phyloP scores from a whole-genome alignment of 106 monocot genomes.

The Dendrobium nobile region DNA sequence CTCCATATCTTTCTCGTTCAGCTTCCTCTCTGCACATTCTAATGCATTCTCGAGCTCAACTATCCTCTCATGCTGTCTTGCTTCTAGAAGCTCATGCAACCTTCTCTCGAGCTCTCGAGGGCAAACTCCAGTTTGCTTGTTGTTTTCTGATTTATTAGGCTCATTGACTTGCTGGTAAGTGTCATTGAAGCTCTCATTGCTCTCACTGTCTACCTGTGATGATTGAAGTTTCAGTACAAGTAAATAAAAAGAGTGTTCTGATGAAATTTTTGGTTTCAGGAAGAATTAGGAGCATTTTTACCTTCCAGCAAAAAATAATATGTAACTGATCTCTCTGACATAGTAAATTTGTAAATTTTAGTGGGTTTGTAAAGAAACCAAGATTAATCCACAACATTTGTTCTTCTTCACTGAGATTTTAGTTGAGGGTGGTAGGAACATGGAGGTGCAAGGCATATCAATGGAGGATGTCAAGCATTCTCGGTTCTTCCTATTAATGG shows the following conservation, averaged over 20 bases:
- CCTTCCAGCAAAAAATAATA: too few relatives aligned
- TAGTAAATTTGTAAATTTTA: too few relatives aligned
- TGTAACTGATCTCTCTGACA: too few relatives aligned
- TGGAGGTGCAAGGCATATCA: not conserved
- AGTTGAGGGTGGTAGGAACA: not conserved
- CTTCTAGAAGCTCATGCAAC: slow-evolving; percentile 62
- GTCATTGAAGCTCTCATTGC: slow-evolving; percentile 19
- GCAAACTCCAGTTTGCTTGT: slow-evolving; percentile 23
- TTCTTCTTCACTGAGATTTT: not conserved
- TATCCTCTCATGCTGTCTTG: slow-evolving; percentile 59
- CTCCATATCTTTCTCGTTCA: slow-evolving; percentile 63
- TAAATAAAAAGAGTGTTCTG: not conserved
- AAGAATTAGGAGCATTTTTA: too few relatives aligned
- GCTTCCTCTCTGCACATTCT: slow-evolving; percentile 28
- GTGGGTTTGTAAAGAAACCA: not conserved
- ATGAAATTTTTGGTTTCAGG: not conserved
- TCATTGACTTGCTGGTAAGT: slow-evolving; percentile 10
- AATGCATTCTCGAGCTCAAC: slow-evolving; percentile 59
- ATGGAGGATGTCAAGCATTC: not conserved
- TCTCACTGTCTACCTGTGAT: slow-evolving; percentile 24
- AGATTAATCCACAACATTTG: not conserved
- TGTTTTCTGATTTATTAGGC: slow-evolving; percentile 18
- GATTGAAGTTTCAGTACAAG: not conserved
- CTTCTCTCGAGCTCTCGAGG: slow-evolving; percentile 62
- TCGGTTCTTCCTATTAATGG: too few relatives aligned